Evolutionary conservation across 164 flowering plant species (phyloP).

Genomic region (Berberis vulgaris): DNA sequence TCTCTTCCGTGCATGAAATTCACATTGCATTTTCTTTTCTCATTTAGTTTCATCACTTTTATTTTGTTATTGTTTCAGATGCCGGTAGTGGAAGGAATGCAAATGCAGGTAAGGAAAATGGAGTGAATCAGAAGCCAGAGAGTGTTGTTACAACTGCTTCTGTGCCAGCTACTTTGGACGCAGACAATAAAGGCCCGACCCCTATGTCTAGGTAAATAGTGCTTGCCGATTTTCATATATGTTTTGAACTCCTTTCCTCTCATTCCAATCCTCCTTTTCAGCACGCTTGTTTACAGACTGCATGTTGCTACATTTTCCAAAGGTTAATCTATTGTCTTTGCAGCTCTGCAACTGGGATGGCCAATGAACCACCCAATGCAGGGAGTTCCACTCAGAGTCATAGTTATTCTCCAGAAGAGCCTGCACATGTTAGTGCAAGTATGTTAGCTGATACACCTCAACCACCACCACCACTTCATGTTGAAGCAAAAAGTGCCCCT

Average conservation of each 20-base stretch:
- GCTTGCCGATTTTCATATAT: too few relatives aligned
- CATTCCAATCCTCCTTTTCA: too few relatives aligned
- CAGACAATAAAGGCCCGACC: slow-evolving; percentile 32
- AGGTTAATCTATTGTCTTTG: background rate
- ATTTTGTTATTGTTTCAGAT: slow-evolving; percentile 32
- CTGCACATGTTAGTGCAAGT: slow-evolving; percentile 14
- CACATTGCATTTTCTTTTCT: background rate
- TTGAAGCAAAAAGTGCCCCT: slow-evolving; percentile 6
- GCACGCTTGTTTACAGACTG: background rate
- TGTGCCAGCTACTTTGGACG: slow-evolving; percentile 28
- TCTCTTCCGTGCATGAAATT: background rate
- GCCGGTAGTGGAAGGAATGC: slow-evolving; percentile 47
- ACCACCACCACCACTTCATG: slow-evolving; percentile 7
- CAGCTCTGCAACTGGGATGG: slow-evolving; percentile 34
- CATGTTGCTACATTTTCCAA: background rate
- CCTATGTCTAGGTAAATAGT: slow-evolving; percentile 24
- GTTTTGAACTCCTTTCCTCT: too few relatives aligned
- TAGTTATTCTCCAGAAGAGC: slow-evolving; percentile 8
- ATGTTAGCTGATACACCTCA: slow-evolving; percentile 12
- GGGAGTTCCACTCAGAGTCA: slow-evolving; percentile 12
- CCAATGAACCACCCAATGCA: slow-evolving; percentile 34
- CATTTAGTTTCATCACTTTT: background rate
- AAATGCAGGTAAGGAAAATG: slow-evolving; percentile 46
- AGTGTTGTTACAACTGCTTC: slow-evolving; percentile 24
- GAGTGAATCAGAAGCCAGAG: slow-evolving; percentile 28